Evolutionary conservation across 495 filamentous ascomycete species (phyloP), one percentile per base, ranked within the genome.

Genomic region (Chaetomium fimeti): DNA sequence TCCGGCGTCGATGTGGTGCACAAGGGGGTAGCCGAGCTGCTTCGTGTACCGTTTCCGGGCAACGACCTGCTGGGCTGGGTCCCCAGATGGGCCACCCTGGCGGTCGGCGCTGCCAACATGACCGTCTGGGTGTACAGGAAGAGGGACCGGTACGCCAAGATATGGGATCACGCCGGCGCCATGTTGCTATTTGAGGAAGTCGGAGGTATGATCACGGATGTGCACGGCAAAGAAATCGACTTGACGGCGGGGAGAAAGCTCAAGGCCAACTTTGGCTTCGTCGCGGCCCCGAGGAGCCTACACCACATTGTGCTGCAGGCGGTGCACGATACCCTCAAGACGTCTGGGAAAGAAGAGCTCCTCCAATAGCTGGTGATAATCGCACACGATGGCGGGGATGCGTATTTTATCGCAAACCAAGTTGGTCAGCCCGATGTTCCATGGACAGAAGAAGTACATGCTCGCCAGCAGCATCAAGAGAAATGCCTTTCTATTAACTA

Each of bases 111-210:
- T 8, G 84, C 81, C 16, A 87, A 88, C 72, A 76, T 83, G 52
- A 81, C 84, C 8, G 69, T 91, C 16, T 88, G 89, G 78, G 76
- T 90, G 13, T 87, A 88, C 58, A 77, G 78, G 63, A 76, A 77
- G 5, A 69, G 73, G 4, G 71, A 75, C 0, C 77, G 85, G 62
- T 76, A 76, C 28, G 87, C 82, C n/a, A 87, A 87, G 72, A 78
- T 88, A 18, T 91, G 88, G 88, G 88, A 91, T 66, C 88, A 91
- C 72, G 83, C 85, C 0, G 88, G 87, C 9, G 87, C 86, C 0
- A 86, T 89, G 82, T 71, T 91, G 28, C 76, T 90, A 36, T 88
- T 84, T 52, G 77, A 85, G 72, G 88, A 91, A 68, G 74, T 86
- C 2, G 88, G 88, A 0, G 85, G 84, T 32, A 76, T 76, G 59